Evolutionary conservation across 495 filamentous ascomycete species (phyloP).

Genomic region (Penicillium maclennaniae): DNA sequence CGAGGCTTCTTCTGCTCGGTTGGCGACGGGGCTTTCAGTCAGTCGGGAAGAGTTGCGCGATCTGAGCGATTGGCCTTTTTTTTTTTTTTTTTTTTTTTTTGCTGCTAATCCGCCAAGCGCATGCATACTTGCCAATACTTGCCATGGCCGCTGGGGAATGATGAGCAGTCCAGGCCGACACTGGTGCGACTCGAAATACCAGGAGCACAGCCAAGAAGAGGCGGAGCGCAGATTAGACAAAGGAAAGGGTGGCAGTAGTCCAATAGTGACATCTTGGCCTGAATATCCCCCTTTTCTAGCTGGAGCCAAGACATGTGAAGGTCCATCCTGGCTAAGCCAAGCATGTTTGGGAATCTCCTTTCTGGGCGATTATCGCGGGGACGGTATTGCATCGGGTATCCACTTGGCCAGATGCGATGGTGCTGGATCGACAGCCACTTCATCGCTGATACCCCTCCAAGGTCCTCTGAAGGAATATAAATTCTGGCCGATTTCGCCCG

Average conservation of each 20-base stretch:
- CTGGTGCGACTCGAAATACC: constrained; percentile 16
- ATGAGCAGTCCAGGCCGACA: constrained; percentile 7
- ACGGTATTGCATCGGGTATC: constrained; percentile 21
- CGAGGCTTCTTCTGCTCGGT: constrained; percentile 32
- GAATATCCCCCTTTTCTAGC: constrained; percentile 10
- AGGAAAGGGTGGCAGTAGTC: constrained; percentile 11
- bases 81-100: no score
- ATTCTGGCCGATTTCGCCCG: constrained; percentile 26
- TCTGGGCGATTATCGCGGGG: constrained; percentile 24
- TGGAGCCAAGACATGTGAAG: constrained; percentile 25
- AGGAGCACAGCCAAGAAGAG: constrained; percentile 19
- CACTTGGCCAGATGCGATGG: constrained; percentile 23
- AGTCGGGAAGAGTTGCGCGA: constrained; percentile 24
- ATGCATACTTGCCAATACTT: constrained; percentile 23
- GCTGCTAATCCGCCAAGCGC: constrained; percentile 11
- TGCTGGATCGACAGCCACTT: constrained; percentile 30
- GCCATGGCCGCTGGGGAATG: constrained; percentile 17
- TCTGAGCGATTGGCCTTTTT: background rate
- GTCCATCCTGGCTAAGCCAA: background rate
- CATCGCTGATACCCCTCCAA: constrained; percentile 27
- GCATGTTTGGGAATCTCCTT: constrained; percentile 20
- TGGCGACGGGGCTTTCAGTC: constrained; percentile 18
- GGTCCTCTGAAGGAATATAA: constrained; percentile 28
- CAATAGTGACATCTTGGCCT: constrained; percentile 31
- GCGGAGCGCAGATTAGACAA: constrained; percentile 23